phyloP scores from a whole-genome alignment of 1,284 basidiomycete genomes.

The Marasmius tenuissimus region DNA sequence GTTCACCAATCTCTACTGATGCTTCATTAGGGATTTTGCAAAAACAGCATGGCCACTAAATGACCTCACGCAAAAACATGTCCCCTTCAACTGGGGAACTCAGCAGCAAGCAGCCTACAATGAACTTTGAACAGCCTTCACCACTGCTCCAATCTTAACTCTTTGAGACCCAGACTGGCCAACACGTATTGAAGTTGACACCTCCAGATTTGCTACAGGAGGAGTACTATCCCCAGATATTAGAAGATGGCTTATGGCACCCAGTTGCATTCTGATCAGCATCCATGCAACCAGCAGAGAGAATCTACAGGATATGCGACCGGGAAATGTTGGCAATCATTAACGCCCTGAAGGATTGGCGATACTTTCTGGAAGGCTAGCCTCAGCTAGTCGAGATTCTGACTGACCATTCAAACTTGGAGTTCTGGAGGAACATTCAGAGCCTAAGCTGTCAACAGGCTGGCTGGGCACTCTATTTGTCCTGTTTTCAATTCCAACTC shows the following conservation, averaged over 20 bases:
- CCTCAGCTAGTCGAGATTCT: neutral
- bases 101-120: neutral
- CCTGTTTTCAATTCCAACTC: neutral
- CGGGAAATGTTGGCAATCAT: slow-evolving; percentile 28
- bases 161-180: neutral
- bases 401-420: neutral
- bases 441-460: neutral
- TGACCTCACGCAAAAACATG: too few relatives aligned
- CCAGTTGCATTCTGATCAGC: slow-evolving; percentile 4
- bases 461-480: neutral
- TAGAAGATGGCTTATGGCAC: slow-evolving; percentile 5
- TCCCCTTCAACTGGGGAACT: neutral
- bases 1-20: too few relatives aligned
- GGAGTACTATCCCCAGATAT: slow-evolving; percentile 8
- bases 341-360: slow-evolving; percentile 27
- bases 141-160: too few relatives aligned
- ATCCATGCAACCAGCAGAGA: slow-evolving; percentile 2
- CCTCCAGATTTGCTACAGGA: slow-evolving; percentile 5
- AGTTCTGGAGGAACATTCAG: neutral
- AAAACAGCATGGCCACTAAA: too few relatives aligned
- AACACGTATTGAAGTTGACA: slow-evolving; percentile 5
- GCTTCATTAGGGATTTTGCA: too few relatives aligned
- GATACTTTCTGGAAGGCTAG: slow-evolving; percentile 21
- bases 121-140: neutral
- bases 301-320: slow-evolving; percentile 10